phyloP scores from a whole-genome alignment of 164 flowering plant species.

The Pachysandra terminalis region DNA sequence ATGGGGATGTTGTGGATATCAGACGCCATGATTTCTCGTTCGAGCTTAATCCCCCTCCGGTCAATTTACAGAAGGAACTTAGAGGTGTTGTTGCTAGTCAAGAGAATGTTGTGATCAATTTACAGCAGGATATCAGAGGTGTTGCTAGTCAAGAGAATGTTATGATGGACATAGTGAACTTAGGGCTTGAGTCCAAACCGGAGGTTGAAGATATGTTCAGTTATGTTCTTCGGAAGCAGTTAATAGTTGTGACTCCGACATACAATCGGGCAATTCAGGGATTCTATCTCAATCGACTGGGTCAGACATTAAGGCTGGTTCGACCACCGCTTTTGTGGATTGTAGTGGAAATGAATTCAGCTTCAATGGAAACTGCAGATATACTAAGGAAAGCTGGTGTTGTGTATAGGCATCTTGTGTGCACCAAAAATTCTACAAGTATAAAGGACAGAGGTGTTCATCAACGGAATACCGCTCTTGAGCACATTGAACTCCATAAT shows the following conservation, averaged over 20 bases:
- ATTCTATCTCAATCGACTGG: conserved; percentile 62
- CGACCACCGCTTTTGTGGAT: conserved; percentile 84
- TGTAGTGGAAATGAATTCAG: conserved; percentile 74
- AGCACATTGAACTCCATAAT: conserved; percentile 73
- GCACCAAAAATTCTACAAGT: conserved; percentile 44
- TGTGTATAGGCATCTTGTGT: conserved; percentile 82
- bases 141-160: no score
- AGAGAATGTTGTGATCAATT: conserved; percentile 20
- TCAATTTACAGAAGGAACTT: conserved; percentile 17
- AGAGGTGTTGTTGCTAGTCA: conserved; percentile 5
- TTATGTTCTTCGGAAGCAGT: conserved; percentile 41
- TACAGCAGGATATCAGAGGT: no score
- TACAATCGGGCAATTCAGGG: conserved; percentile 81
- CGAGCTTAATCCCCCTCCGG: conserved; percentile 37
- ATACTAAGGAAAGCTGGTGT: conserved; percentile 69
- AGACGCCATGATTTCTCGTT: conserved; percentile 29
- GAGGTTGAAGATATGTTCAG: conserved; percentile 18
- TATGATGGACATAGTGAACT: conserved; percentile 26
- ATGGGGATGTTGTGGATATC: conserved; percentile 27
- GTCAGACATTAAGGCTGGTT: conserved; percentile 61
- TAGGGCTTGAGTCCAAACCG: conserved; percentile 10
- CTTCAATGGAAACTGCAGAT: conserved; percentile 67
- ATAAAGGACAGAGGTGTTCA: conserved; percentile 81
- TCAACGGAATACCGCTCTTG: conserved; percentile 75
- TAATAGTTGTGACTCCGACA: conserved; percentile 87